Conservation (phyloP, 2,329 filamentous ascomycete species). For the Aspergillus hiratsukae region DNA sequence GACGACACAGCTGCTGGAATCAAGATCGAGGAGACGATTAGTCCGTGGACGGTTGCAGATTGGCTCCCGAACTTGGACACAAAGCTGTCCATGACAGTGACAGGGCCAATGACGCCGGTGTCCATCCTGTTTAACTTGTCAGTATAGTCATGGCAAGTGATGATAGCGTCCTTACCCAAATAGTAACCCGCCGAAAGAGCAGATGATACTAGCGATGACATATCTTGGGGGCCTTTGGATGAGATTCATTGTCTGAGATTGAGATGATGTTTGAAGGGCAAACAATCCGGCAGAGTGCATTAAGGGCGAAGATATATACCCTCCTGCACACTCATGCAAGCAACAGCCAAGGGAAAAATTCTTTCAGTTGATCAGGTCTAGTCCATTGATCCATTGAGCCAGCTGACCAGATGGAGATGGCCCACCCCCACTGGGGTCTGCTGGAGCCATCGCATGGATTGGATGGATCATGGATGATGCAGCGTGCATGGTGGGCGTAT, state of each 20-base stretch:
- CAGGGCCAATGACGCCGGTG: constrained; percentile 56
- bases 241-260: constrained; percentile 2
- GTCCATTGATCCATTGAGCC: neutral
- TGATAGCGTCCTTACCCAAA: constrained; percentile 12
- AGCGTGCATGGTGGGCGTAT: neutral
- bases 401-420: neutral
- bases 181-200: constrained; percentile 16
- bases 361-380: neutral
- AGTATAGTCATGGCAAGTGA: neutral
- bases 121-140: constrained; percentile 27
- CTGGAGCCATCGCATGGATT: neutral
- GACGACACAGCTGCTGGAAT: constrained; percentile 56
- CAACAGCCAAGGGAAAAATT: neutral
- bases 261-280: neutral
- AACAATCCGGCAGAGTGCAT: neutral
- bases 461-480: neutral
- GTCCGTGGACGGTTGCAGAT: constrained; percentile 51
- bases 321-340: neutral
- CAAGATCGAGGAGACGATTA: constrained; percentile 57
- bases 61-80: constrained; percentile 47
- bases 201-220: constrained; percentile 16
- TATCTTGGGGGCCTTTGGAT: constrained; percentile 13
- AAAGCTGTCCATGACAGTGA: constrained; percentile 56
- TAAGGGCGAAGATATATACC: neutral
- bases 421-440: neutral